phyloP scores from a whole-genome alignment of 2,329 filamentous ascomycete genomes.

The Cephalotrichum gorgonifer region DNA sequence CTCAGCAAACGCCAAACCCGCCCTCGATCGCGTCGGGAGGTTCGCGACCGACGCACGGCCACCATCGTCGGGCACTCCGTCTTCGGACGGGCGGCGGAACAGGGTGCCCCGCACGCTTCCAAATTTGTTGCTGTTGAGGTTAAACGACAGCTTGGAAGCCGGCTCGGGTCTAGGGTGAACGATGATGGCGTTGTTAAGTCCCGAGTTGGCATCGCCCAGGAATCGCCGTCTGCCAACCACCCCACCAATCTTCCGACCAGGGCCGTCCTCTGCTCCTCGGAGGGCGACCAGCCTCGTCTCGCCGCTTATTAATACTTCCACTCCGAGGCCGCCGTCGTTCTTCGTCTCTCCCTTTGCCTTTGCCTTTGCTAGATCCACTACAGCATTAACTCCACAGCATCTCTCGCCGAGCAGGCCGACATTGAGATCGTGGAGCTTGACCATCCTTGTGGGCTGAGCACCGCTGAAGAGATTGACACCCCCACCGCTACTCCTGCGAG shows the following conservation, averaged over 20 bases:
- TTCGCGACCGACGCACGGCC: constrained; percentile 8
- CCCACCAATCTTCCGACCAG: constrained; percentile 30
- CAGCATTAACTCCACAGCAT: constrained; percentile 39
- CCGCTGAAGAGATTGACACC: constrained; percentile 46
- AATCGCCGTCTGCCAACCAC: constrained; percentile 19
- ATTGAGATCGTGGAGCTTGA: constrained; percentile 40
- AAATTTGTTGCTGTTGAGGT: constrained; percentile 35
- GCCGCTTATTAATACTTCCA: constrained; percentile 44
- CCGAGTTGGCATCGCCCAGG: constrained; percentile 19
- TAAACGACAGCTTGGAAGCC: constrained; percentile 32
- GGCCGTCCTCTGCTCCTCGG: constrained; percentile 39
- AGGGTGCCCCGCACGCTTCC: constrained; percentile 19
- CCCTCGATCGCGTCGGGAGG: constrained; percentile 18
- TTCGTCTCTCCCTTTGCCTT: constrained; percentile 9
- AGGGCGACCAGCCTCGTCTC: constrained; percentile 46
- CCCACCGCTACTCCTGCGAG: constrained; percentile 37
- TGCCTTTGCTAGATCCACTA: constrained; percentile 23
- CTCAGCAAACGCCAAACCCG: constrained; percentile 39
- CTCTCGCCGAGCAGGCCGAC: constrained; percentile 46
- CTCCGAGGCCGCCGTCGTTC: constrained; percentile 31
- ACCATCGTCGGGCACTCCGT: constrained; percentile 3
- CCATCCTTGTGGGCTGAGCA: constrained; percentile 42
- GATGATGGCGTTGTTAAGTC: constrained; percentile 36
- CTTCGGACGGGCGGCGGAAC: neutral
- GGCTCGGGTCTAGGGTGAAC: constrained; percentile 36